Conservation (phyloP, 768 basidiomycete species). For the Mycena pura region DNA sequence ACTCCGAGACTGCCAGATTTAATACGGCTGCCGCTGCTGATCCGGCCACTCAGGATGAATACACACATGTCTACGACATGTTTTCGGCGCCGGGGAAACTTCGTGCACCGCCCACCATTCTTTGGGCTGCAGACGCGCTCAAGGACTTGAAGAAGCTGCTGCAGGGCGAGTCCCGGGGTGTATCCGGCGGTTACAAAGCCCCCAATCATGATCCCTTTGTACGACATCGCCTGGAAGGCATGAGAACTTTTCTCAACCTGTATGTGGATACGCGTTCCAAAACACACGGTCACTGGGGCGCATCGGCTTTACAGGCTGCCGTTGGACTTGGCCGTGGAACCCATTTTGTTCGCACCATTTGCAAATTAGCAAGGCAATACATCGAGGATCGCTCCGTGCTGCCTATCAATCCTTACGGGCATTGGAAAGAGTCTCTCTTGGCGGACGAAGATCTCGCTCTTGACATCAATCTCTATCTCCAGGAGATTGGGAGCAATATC, state of each 20-base stretch:
- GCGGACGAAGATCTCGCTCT: slow-evolving; percentile 24
- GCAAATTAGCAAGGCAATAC: neutral
- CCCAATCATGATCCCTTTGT: no score
- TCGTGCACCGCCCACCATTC: neutral
- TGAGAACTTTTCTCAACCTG: no score
- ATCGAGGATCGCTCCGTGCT: slow-evolving; percentile 1
- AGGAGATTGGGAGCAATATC: slow-evolving; percentile 29
- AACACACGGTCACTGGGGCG: no score
- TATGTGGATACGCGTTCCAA: no score
- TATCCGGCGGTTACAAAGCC: neutral
- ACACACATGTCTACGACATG: neutral
- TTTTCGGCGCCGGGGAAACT: neutral
- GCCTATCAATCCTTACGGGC: slow-evolving; percentile 14
- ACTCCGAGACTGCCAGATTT: neutral
- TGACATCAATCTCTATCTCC: slow-evolving; percentile 23
- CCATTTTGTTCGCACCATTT: neutral
- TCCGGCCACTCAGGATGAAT: neutral
- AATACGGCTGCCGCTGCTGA: neutral
- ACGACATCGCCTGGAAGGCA: no score
- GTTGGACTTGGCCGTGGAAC: neutral
- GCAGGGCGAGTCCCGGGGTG: neutral
- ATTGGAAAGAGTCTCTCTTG: slow-evolving; percentile 11
- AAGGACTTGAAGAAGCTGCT: neutral
- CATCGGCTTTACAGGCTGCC: no score
- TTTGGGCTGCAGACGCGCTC: neutral